Evolutionary conservation across 1,139 yeast genomes (phyloP).

Genomic region (Candida sp.): DNA sequence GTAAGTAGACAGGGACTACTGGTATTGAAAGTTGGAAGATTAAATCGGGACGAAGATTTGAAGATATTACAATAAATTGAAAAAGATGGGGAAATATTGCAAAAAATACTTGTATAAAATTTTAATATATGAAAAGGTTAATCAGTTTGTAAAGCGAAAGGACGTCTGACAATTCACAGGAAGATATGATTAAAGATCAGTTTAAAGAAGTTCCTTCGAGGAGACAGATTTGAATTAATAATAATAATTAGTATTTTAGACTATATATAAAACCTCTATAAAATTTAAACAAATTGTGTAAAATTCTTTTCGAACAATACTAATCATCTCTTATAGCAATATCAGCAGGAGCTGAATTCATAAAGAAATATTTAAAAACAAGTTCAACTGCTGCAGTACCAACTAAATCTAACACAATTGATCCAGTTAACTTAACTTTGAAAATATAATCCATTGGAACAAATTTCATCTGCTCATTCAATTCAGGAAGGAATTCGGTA

Average conservation of each 20-base stretch:
- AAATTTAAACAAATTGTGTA: too few species aligned
- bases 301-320: too few species aligned
- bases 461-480: slow-evolving; percentile 86
- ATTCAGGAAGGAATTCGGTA: slow-evolving; percentile 92
- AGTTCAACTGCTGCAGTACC: slow-evolving; percentile 81
- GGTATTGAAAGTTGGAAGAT: slow-evolving; percentile 22
- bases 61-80: slow-evolving; percentile 7
- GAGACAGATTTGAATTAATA: too few species aligned
- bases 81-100: too few species aligned
- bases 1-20: slow-evolving; percentile 19
- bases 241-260: neutral
- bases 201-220: too few species aligned
- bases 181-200: too few species aligned
- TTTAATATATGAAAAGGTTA: too few species aligned
- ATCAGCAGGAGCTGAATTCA: slow-evolving; percentile 91
- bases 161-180: too few species aligned
- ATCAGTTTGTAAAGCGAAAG: too few species aligned
- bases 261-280: neutral
- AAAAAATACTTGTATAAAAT: too few species aligned
- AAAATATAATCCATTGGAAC: slow-evolving; percentile 81
- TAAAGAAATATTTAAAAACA: slow-evolving; percentile 75
- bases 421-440: slow-evolving; percentile 70
- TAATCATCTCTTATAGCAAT: slow-evolving; percentile 57
- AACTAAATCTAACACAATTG: slow-evolving; percentile 73
- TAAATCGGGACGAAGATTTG: slow-evolving; percentile 28